These are phyloP conservation scores for Exserohilum rostratum DNA, from an alignment of 2,329 filamentous ascomycete genomes.

Conservation along the genomic window DNA sequence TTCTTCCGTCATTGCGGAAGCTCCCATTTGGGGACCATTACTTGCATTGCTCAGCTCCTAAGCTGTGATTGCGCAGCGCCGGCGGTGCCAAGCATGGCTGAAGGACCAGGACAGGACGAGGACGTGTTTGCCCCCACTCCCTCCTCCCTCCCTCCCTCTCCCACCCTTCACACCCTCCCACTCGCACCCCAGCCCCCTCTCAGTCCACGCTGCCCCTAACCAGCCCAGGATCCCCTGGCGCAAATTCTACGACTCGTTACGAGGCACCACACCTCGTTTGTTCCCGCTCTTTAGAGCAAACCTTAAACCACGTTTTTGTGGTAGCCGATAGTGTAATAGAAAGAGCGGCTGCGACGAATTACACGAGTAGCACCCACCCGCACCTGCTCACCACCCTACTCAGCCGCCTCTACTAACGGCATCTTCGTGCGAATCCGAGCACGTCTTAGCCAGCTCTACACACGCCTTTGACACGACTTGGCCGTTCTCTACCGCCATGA, in stretches of 20 bases:
- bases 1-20: conserved; percentile 6
- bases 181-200: too few species aligned
- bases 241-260: conserved; percentile 13
- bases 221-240: conserved; percentile 1
- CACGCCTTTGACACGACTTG: background rate
- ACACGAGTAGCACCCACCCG: background rate
- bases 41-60: conserved; percentile 1
- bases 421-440: conserved; percentile 1
- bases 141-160: background rate
- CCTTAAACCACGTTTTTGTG: conserved; percentile 11
- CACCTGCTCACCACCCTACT: background rate
- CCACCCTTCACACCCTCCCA: background rate
- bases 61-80: conserved; percentile 4
- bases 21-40: background rate
- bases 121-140: background rate
- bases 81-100: conserved; percentile 1
- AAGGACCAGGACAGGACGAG: too few species aligned
- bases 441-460: background rate
- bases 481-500: background rate
- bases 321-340: conserved; percentile 2
- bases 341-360: background rate
- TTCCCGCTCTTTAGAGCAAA: conserved; percentile 14
- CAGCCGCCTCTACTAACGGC: background rate
- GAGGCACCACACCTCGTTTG: conserved; percentile 17
- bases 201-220: background rate